Evolutionary conservation across 805 yeast genomes (phyloP).

Genomic region (Nakazawaea wyomingensis): DNA sequence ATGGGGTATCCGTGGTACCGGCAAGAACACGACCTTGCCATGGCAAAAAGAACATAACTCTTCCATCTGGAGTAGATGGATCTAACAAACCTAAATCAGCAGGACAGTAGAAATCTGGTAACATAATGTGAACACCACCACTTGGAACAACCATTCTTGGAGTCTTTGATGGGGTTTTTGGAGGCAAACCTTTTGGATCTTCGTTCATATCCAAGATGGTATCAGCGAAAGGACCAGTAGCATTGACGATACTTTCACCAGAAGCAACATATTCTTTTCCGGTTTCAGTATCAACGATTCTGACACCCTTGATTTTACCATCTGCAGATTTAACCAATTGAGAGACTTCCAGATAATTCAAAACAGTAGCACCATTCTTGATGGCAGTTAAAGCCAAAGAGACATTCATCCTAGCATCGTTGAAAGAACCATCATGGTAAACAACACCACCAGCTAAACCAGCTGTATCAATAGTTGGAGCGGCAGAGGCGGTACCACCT

Average conservation of each 20-base stretch:
- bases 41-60: conserved; percentile 95
- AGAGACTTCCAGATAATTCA: conserved; percentile 80
- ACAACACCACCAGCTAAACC: conserved; percentile 86
- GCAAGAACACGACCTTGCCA: conserved; percentile 97
- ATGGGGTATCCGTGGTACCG: conserved; percentile 93
- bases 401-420: conserved; percentile 87
- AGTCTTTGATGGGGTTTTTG: conserved; percentile 32
- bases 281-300: conserved; percentile 67
- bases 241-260: conserved; percentile 78
- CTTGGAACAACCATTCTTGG: conserved; percentile 91
- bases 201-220: conserved; percentile 81
- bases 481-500: conserved; percentile 60
- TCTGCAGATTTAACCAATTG: conserved; percentile 65
- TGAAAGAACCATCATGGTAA: conserved; percentile 93
- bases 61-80: conserved; percentile 89
- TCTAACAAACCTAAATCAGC: conserved; percentile 82
- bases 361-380: conserved; percentile 81
- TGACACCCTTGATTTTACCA: conserved; percentile 66
- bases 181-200: conserved; percentile 59
- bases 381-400: conserved; percentile 82
- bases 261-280: conserved; percentile 55
- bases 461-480: conserved; percentile 79
- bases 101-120: conserved; percentile 92
- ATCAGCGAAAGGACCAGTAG: conserved; percentile 94
- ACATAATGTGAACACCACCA: conserved; percentile 86